Conservation (phyloP, 441 rosid genomes). For the Pelargonium cotyledonis region DNA sequence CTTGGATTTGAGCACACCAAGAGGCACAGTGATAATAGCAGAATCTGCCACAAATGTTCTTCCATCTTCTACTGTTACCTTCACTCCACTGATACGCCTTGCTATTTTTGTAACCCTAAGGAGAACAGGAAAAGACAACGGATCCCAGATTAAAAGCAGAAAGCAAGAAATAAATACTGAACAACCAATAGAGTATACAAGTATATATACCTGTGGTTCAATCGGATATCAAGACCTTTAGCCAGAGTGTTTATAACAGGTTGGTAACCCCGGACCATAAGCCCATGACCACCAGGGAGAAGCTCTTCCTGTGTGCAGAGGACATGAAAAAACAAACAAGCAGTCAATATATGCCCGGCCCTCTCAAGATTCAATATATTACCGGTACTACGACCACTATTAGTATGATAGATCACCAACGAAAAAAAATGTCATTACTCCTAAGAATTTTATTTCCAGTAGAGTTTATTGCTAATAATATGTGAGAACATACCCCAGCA, state of each 20-base stretch:
- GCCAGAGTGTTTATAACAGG: slow-evolving; percentile 93
- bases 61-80: slow-evolving; percentile 72
- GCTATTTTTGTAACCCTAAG: slow-evolving; percentile 61
- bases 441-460: neutral
- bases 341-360: neutral
- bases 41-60: slow-evolving; percentile 73
- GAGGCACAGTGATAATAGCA: slow-evolving; percentile 71
- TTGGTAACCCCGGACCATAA: slow-evolving; percentile 92
- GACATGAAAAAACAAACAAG: neutral
- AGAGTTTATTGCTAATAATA: neutral
- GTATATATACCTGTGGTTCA: slow-evolving; percentile 55
- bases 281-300: slow-evolving; percentile 96
- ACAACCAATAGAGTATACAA: slow-evolving; percentile 1
- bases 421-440: neutral
- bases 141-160: neutral
- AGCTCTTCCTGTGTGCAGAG: slow-evolving; percentile 56
- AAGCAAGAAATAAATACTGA: neutral
- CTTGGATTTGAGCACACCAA: slow-evolving; percentile 77
- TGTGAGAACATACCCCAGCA: neutral
- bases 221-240: slow-evolving; percentile 79
- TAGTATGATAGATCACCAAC: no score
- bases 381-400: no score
- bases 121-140: neutral
- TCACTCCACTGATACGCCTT: slow-evolving; percentile 67
- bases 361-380: neutral